phyloP scores from a whole-genome alignment of 2,329 filamentous ascomycete genomes.

The Fusarium fujikuroi region DNA sequence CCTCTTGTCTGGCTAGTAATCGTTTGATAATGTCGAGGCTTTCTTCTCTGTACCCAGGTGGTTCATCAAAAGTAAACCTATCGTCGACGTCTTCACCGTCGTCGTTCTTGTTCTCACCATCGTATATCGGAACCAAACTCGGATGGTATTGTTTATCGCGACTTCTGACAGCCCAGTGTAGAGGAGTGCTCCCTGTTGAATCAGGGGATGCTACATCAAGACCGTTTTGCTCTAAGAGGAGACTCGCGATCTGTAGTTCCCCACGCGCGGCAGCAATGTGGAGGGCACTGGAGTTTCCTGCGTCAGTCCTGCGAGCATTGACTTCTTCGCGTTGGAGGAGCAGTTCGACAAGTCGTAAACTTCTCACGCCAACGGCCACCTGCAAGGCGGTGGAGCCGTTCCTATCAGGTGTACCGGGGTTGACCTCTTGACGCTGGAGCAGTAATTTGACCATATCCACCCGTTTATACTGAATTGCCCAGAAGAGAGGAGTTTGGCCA shows the following conservation, averaged over 20 bases:
- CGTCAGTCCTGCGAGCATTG: background rate
- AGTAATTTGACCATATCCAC: background rate
- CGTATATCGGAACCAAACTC: background rate
- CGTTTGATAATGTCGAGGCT: conserved; percentile 7
- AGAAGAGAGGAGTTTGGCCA: conserved; percentile 2
- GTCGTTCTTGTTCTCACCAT: background rate
- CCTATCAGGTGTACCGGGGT: background rate
- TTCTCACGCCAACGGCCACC: background rate
- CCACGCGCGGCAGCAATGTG: background rate
- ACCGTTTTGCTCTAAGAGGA: conserved; percentile 1
- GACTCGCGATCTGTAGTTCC: background rate
- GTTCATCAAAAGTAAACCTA: background rate
- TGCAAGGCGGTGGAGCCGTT: background rate
- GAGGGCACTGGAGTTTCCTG: background rate
- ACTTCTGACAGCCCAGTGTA: conserved; percentile 15
- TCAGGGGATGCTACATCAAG: background rate
- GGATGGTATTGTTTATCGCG: background rate
- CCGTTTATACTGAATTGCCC: background rate
- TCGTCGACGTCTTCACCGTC: background rate
- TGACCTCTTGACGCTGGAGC: background rate
- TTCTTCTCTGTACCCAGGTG: background rate
- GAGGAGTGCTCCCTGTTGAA: background rate
- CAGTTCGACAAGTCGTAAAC: background rate
- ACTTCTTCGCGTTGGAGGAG: conserved; percentile 11
- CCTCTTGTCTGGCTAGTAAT: background rate